phyloP scores from a whole-genome alignment of 2,329 filamentous ascomycete genomes.

The Penicillium sp. region DNA sequence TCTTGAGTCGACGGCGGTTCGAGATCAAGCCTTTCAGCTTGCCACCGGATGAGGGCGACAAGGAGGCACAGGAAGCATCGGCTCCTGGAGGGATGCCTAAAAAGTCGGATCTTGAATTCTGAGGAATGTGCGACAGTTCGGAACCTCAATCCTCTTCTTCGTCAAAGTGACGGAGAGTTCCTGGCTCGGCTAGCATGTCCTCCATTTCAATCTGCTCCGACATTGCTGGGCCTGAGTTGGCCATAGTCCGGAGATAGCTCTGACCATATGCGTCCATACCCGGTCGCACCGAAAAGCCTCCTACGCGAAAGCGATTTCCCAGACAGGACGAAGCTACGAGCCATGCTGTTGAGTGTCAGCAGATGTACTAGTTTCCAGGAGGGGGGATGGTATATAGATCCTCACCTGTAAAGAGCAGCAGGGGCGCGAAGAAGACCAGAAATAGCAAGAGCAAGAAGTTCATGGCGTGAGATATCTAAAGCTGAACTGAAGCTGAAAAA shows the following conservation, averaged over 20 bases:
- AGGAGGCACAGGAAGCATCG: constrained; percentile 56
- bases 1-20: constrained; percentile 77
- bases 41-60: constrained; percentile 78
- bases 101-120: constrained; percentile 72
- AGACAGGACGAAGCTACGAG: constrained; percentile 57
- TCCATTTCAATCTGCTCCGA: constrained; percentile 65
- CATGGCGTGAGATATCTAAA: constrained; percentile 22
- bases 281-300: constrained; percentile 45
- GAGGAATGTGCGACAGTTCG: not conserved
- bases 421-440: constrained; percentile 38
- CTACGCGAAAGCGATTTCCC: constrained; percentile 51
- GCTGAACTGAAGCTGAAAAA: constrained; percentile 1
- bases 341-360: constrained; percentile 41
- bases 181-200: constrained; percentile 53
- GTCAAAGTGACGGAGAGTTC: constrained; percentile 25
- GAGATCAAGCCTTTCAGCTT: constrained; percentile 85
- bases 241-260: constrained; percentile 57
- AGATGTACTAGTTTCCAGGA: not conserved
- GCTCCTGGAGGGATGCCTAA: constrained; percentile 49
- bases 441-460: constrained; percentile 35
- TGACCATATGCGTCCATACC: constrained; percentile 52
- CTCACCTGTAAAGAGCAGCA: constrained; percentile 38
- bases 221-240: constrained; percentile 52
- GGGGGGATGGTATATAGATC: constrained; percentile 1
- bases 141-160: constrained; percentile 29